Evolutionary conservation across 441 rosid species (phyloP), one percentile per base, ranked within the genome.

Genomic region (Arabidopsis lyrata): DNA sequence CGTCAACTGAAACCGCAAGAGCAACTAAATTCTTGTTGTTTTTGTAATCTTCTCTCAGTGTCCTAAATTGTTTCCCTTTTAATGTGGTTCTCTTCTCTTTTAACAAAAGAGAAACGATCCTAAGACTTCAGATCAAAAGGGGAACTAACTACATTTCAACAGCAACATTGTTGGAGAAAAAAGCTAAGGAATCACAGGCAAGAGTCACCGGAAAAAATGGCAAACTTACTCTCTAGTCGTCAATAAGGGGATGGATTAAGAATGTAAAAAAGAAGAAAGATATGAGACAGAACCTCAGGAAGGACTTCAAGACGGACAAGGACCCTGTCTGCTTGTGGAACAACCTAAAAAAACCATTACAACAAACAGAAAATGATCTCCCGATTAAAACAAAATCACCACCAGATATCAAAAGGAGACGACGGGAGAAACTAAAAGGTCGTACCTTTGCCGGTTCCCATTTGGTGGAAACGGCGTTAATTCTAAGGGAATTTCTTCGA

Each of bases 311-410:
- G 92, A 68, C 91, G 95, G 63, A 90, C 77, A 20, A 92, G 91
- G 50, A 90, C 95, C 67, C 97, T 87, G 41, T 90, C 97, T 78
- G 93, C 89, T 82, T 90, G 98, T 14, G 97, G 93, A 80, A 84
- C 87, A 72, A 90, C 93, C 96, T 90, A 63, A 57, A 78, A 72
- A 5, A 12, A 1, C 57, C 2, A 18, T 5, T 14, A 55, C 47
- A 8, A 52, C 32, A 18, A 18, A 38, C 10, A 59, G 0, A 38
- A 38, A 20, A 6, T 39, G 2, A 39, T 4, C 59, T 24, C 11
- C 31, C 0, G 4, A 52, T 9, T 39, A n/a, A 50, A 58, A 15
- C 72, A 5, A 31, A 45, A 59, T 18, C 54, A 62, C 24, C 13
- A 22, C 4, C 29, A 50, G 9, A 8, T 16, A 42, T 11, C 49